Evolutionary conservation across 2,329 filamentous ascomycete genomes (phyloP).

Genomic region (Fusarium metavorans): DNA sequence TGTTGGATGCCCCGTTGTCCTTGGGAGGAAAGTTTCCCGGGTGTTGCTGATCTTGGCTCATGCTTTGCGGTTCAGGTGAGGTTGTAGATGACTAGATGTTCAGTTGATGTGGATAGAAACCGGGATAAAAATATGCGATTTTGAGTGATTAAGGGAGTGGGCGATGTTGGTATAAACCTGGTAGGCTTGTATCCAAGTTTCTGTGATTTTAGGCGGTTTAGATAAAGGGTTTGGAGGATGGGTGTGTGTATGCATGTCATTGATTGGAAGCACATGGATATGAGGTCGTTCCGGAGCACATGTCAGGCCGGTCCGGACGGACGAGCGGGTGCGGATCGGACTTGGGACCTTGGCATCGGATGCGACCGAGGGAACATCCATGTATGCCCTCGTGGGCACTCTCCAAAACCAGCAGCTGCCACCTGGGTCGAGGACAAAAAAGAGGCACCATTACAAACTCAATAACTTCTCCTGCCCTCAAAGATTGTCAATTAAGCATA

Average conservation of each 20-base stretch:
- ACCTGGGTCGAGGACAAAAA: background rate
- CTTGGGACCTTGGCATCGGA: slow-evolving; percentile 21
- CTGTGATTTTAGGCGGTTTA: background rate
- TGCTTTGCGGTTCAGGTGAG: slow-evolving; percentile 5
- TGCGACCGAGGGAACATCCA: slow-evolving; percentile 17
- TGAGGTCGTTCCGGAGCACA: slow-evolving; percentile 29
- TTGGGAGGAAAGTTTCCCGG: background rate
- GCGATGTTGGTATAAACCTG: background rate
- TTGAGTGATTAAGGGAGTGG: background rate
- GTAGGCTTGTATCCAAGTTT: background rate
- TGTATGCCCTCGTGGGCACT: slow-evolving; percentile 12
- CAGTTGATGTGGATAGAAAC: background rate
- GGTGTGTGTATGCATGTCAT: background rate
- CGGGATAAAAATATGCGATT: background rate
- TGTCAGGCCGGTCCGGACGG: slow-evolving; percentile 34
- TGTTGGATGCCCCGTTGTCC: slow-evolving; percentile 2
- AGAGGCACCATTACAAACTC: background rate
- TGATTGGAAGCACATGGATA: background rate
- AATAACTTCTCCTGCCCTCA: background rate
- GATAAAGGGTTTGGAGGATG: background rate
- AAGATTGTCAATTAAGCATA: background rate
- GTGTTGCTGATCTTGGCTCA: slow-evolving; percentile 22
- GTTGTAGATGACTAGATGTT: background rate
- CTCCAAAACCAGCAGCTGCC: background rate
- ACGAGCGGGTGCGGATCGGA: slow-evolving; percentile 43